phyloP scores from a whole-genome alignment of 805 yeast genomes.

The Hermanozyma aechmeae region DNA sequence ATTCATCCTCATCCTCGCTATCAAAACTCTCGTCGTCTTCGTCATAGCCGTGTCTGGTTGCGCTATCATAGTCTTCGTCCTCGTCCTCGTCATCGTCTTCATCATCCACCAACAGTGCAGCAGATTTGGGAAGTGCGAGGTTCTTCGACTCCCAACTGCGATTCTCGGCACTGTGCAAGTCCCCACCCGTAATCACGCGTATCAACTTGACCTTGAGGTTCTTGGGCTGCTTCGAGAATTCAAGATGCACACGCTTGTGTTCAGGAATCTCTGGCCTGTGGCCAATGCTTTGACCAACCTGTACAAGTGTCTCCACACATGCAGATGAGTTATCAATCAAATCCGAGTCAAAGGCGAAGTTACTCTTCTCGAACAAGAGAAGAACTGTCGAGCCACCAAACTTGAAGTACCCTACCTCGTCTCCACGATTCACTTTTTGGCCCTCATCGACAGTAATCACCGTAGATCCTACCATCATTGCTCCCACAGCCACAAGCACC shows the following conservation, averaged over 20 bases:
- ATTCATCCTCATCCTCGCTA: constrained; percentile 13
- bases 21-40: constrained; percentile 9
- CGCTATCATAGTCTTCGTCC: constrained; percentile 6
- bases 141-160: constrained; percentile 31
- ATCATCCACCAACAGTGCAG: constrained; percentile 8
- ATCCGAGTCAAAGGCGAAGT: constrained; percentile 64
- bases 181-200: constrained; percentile 52
- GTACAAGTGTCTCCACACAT: constrained; percentile 71
- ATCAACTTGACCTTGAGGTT: constrained; percentile 41
- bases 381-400: constrained; percentile 92
- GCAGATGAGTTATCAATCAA: constrained; percentile 55
- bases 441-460: constrained; percentile 60
- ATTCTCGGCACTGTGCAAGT: constrained; percentile 20
- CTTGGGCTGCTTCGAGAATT: constrained; percentile 37
- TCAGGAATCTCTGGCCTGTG: constrained; percentile 49
- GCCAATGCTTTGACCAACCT: constrained; percentile 90
- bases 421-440: constrained; percentile 52
- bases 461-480: constrained; percentile 97
- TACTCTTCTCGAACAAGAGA: constrained; percentile 45
- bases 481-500: constrained; percentile 79
- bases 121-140: too few relatives aligned
- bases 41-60: constrained; percentile 6
- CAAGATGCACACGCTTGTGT: constrained; percentile 36
- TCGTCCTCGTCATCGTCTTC: constrained; percentile 2
- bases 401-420: constrained; percentile 88